Base-by-base conservation (phyloP, 257 asterid genomes). In the Solanum acaule region DNA sequence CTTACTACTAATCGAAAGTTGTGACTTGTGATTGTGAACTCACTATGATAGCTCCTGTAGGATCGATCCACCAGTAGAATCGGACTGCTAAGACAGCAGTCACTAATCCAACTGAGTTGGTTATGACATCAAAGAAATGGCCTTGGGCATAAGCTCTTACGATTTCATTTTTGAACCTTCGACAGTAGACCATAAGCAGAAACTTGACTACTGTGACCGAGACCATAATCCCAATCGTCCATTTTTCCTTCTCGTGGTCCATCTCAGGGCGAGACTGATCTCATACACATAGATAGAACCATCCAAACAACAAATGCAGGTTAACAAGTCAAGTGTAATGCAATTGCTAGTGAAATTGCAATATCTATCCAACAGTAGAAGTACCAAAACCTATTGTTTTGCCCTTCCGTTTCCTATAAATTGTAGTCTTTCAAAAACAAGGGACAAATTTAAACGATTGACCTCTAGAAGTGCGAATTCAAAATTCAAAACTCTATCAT, bases 111-210 rank as follows among this genome's bases (percentile, higher is more conserved):
- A 95, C 88, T 20, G 98, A 95, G 91, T 96, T 96, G 89, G 99
- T 96, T 90, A 96, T 82, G 83, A 96, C 99, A 78, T 96, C 99
- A 46, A 95, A 96, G 23, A 96, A 90, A 89, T 96, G 99, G 86
- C 95, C 99, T 92, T 96, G 98, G 6, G 99, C 99, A 84, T 96
- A 96, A n/a, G 99, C 97, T 92, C 93, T 88, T 16, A 95, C 97
- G 0, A 96, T 96, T 89, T 93, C 97, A 83, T 95, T 95, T 90
- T 95, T 93, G 91, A 96, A 96, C 83, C 95, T 92, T 38, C 95
- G 95, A 91, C 98, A 96, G 84, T 96, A 96, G 9, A 95, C 11
- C 98, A 95, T 91, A 11, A 96, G 96, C 56, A 92, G 16, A 85
- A 96, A 95, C 94, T 96, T 96, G 89, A 96, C 93, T 10, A 84